These are phyloP conservation scores for Phytopythium delawarense DNA, from an alignment of 352 stramenopile genomes.

Conservation along the genomic window DNA sequence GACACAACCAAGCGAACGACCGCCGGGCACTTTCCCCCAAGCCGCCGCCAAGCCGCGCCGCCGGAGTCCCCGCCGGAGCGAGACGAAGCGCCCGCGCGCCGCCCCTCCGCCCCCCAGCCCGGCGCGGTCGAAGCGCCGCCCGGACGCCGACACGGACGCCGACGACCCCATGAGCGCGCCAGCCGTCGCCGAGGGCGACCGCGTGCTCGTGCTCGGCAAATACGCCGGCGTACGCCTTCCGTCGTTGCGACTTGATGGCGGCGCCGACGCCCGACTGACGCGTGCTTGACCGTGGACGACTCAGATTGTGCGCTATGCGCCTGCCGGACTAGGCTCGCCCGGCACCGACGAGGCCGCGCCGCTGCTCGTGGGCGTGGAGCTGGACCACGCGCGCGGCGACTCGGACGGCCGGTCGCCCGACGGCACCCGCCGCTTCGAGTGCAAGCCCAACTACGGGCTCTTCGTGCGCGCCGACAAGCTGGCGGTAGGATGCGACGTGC, in stretches of 20 bases:
- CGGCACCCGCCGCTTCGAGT: constrained; percentile 78
- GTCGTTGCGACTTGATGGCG: not conserved
- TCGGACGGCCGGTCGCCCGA: constrained; percentile 63
- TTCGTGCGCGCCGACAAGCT: constrained; percentile 85
- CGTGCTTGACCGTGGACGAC: not conserved
- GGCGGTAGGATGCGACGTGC: constrained; percentile 21
- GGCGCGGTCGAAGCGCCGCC: constrained; percentile 3
- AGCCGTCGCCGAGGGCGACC: constrained; percentile 23
- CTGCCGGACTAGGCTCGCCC: constrained; percentile 16
- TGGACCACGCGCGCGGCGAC: constrained; percentile 74
- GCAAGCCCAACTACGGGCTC: constrained; percentile 71
- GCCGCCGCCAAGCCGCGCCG: not conserved
- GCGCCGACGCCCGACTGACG: not conserved
- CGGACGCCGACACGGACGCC: not conserved
- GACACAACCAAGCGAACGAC: not conserved
- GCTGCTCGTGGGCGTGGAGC: constrained; percentile 78
- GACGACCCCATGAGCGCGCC: constrained; percentile 4
- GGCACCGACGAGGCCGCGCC: constrained; percentile 14
- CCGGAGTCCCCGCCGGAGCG: not conserved
- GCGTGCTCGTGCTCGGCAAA: constrained; percentile 78
- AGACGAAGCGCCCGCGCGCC: constrained; percentile 6
- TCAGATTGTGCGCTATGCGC: constrained; percentile 67
- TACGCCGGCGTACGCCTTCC: constrained; percentile 57
- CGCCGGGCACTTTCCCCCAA: not conserved
- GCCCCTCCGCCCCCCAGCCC: not conserved